Conservation (phyloP, 2,329 filamentous ascomycete species). For the Cladophialophora psammophila region DNA sequence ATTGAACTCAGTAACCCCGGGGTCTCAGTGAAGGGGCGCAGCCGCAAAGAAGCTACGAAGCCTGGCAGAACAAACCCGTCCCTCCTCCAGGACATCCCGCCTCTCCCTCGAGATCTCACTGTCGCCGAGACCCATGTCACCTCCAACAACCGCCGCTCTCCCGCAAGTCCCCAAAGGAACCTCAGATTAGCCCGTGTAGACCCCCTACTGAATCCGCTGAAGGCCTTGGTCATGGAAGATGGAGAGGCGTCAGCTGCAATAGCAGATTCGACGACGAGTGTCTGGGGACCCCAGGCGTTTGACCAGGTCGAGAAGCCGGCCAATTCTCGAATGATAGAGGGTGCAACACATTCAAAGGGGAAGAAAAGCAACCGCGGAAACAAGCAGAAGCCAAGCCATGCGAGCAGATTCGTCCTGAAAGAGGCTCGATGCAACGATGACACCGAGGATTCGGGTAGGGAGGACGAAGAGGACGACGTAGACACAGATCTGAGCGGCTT, state of each 20-base stretch:
- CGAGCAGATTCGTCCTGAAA: slow-evolving; percentile 37
- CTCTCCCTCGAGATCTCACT: slow-evolving; percentile 18
- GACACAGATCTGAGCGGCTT: slow-evolving; percentile 43
- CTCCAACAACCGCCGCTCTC: slow-evolving; percentile 30
- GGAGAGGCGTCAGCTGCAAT: not conserved
- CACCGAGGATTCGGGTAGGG: slow-evolving; percentile 35
- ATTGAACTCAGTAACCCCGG: not conserved
- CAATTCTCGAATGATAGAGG: slow-evolving; percentile 36
- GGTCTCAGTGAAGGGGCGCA: not conserved
- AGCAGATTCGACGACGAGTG: not conserved
- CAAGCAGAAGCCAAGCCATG: slow-evolving; percentile 12
- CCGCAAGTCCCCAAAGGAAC: slow-evolving; percentile 35
- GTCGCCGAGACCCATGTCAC: slow-evolving; percentile 11
- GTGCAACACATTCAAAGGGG: slow-evolving; percentile 4
- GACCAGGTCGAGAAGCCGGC: slow-evolving; percentile 7
- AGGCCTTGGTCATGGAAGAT: slow-evolving; percentile 41
- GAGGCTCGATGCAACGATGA: slow-evolving; percentile 40
- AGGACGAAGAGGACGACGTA: slow-evolving; percentile 41
- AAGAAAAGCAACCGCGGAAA: slow-evolving; percentile 2
- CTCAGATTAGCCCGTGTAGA: slow-evolving; percentile 46
- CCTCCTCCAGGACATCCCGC: slow-evolving; percentile 15
- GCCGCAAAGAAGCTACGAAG: slow-evolving; percentile 4
- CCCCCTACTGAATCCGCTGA: slow-evolving; percentile 45
- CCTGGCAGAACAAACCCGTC: not conserved
- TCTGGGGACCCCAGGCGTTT: not conserved